Base-by-base conservation (phyloP, 768 basidiomycete genomes). In the Rhizopogon salebrosus region DNA sequence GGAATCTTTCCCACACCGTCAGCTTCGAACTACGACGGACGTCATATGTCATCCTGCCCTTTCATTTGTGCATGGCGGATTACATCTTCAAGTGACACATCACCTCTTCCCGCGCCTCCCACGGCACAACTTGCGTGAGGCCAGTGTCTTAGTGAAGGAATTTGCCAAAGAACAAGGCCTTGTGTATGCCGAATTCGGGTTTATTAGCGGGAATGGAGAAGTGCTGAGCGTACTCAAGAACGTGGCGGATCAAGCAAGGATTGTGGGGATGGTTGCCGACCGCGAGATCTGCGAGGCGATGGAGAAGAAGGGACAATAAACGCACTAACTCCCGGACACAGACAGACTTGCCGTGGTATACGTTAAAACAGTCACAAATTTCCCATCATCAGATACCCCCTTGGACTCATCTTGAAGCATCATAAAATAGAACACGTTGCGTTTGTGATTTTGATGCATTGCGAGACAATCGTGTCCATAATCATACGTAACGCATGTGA, bases 11-110 rank as follows among this genome's bases (percentile, higher is more conserved):
- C 82, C 88, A 3, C 87, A 92, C 60, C 86, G 97, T 14, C 97
- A 99, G 68, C 74, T 99, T 61, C 88, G 97, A 43, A 99, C 97
- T n/a, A 98, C 97, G 0, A 88, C 91, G 41, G 97, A 99, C 68
- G 92, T 99, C 38, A 82, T 90, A 55, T 98, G 97, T 70, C 82
- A 84, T 2, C 77, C 85, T 1, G 81, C 83, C 29, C 78, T 98
- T 60, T 89, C 80, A 48, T 98, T 94, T 64, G 71, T 99, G 31
- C 97, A 99, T 63, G 97, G 97, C 10, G 97, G 97, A n/a, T 80
- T 99, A 18, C 92, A 99, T 61, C 83, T 98, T 11, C 97, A 99
- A 70, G 92, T 98, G 39, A 93, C 95, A 2, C 97, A 99, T 61
- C 95, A 98, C 68, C 79, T 98, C 54, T 98, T 98, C 75, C 97